Evolutionary conservation across 306 rosid species (phyloP).

Genomic region (Inga laurina): DNA sequence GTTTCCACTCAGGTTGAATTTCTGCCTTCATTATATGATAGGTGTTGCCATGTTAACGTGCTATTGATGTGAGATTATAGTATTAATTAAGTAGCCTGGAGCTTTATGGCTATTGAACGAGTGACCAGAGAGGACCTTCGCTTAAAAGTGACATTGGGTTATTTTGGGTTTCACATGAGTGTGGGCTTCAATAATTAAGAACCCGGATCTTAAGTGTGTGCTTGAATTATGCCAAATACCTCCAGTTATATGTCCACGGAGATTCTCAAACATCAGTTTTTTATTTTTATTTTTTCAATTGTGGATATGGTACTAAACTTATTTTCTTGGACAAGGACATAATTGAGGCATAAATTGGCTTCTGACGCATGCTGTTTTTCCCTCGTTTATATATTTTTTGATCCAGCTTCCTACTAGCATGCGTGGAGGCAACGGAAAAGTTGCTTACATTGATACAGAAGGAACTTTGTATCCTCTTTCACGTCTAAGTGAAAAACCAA

Average conservation of each 20-base stretch:
- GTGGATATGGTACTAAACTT: slow-evolving; percentile 1
- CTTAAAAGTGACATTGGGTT: neutral
- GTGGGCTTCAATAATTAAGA: neutral
- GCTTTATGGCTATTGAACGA: neutral
- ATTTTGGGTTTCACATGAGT: too few relatives aligned
- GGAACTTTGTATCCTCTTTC: slow-evolving; percentile 85
- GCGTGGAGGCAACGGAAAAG: slow-evolving; percentile 97
- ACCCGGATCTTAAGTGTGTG: neutral
- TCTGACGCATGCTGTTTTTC: slow-evolving; percentile 22
- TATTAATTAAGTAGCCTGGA: neutral
- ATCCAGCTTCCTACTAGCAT: slow-evolving; percentile 84
- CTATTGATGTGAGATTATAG: neutral
- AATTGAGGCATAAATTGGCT: neutral
- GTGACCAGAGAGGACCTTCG: slow-evolving; percentile 11
- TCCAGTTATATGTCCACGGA: neutral
- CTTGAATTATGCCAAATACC: neutral
- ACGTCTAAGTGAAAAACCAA: neutral
- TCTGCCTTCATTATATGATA: slow-evolving; percentile 18
- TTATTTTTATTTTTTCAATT: neutral
- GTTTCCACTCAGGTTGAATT: slow-evolving; percentile 87
- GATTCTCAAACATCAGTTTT: slow-evolving; percentile 3
- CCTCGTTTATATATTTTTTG: neutral
- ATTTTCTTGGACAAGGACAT: slow-evolving; percentile 16
- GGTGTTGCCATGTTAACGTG: slow-evolving; percentile 11
- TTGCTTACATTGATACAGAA: slow-evolving; percentile 97